Conservation (phyloP, 2,329 filamentous ascomycete species). For the Clarireedia paspali region DNA sequence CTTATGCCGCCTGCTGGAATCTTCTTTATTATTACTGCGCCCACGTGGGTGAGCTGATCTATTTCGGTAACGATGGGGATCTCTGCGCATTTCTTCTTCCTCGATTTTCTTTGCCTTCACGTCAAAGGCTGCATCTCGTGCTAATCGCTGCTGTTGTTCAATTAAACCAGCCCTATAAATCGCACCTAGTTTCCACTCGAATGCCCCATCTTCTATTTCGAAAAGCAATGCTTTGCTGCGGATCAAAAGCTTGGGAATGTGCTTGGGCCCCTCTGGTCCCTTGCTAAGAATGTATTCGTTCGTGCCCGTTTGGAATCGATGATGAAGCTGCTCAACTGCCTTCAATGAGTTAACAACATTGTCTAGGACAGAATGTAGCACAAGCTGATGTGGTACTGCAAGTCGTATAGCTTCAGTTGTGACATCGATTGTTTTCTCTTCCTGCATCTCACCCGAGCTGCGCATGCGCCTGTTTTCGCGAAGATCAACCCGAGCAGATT, state of each 20-base stretch:
- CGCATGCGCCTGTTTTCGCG: slow-evolving; percentile 67
- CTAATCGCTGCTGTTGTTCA: slow-evolving; percentile 84
- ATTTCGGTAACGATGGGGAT: slow-evolving; percentile 44
- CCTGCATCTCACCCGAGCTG: slow-evolving; percentile 46
- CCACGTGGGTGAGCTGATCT: slow-evolving; percentile 38
- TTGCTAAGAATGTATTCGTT: slow-evolving; percentile 87
- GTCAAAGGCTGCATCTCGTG: slow-evolving; percentile 81
- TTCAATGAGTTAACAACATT: slow-evolving; percentile 86
- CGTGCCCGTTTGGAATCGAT: slow-evolving; percentile 80
- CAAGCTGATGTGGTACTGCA: slow-evolving; percentile 83
- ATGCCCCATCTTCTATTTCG: slow-evolving; percentile 90
- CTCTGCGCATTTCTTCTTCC: slow-evolving; percentile 56
- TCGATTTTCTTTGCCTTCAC: slow-evolving; percentile 80
- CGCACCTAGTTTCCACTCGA: slow-evolving; percentile 93
- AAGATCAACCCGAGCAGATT: slow-evolving; percentile 71
- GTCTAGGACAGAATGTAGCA: slow-evolving; percentile 86
- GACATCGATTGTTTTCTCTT: slow-evolving; percentile 79
- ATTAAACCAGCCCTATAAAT: slow-evolving; percentile 86
- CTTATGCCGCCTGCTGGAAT: slow-evolving; percentile 21
- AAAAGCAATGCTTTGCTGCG: slow-evolving; percentile 77
- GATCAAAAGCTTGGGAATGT: slow-evolving; percentile 77
- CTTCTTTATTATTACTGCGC: slow-evolving; percentile 23
- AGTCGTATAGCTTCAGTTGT: slow-evolving; percentile 79
- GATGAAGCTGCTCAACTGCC: slow-evolving; percentile 81
- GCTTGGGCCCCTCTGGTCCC: slow-evolving; percentile 75